phyloP scores from a whole-genome alignment of 495 filamentous ascomycete species.

The Rhizodiscina lignyota region DNA sequence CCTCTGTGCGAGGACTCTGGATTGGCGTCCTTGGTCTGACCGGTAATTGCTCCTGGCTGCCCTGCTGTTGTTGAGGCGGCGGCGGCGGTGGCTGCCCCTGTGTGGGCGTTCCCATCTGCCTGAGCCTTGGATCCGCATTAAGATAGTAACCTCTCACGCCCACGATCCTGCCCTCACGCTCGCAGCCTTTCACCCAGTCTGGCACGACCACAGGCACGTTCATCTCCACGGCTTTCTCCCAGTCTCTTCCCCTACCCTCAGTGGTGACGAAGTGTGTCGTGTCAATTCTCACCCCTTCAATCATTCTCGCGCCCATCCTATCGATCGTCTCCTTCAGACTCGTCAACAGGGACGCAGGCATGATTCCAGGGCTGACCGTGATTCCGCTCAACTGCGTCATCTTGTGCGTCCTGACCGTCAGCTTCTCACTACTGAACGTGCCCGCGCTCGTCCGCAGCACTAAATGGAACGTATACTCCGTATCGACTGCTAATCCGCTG shows the following conservation, averaged over 20 bases:
- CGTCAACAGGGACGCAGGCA: slow-evolving; percentile 60
- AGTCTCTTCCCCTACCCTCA: slow-evolving; percentile 75
- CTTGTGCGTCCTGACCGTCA: slow-evolving; percentile 84
- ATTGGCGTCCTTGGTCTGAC: background rate
- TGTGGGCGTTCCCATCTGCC: slow-evolving; percentile 32
- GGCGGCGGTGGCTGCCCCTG: slow-evolving; percentile 14
- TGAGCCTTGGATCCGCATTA: slow-evolving; percentile 59
- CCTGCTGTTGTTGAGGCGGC: slow-evolving; percentile 4
- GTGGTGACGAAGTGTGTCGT: slow-evolving; percentile 98
- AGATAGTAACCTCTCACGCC: slow-evolving; percentile 93
- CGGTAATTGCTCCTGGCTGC: slow-evolving; percentile 4
- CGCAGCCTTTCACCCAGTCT: slow-evolving; percentile 92
- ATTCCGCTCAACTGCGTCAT: slow-evolving; percentile 97
- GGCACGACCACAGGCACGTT: slow-evolving; percentile 97
- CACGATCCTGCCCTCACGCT: slow-evolving; percentile 81
- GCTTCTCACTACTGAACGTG: slow-evolving; percentile 63
- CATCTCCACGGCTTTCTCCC: slow-evolving; percentile 95
- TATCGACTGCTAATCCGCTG: slow-evolving; percentile 86
- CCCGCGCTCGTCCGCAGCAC: slow-evolving; percentile 85
- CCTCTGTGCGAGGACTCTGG: slow-evolving; percentile 23
- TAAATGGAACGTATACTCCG: slow-evolving; percentile 88
- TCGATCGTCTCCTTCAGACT: slow-evolving; percentile 58
- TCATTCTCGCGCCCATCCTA: slow-evolving; percentile 80
- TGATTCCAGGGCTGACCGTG: slow-evolving; percentile 79
- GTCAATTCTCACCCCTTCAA: slow-evolving; percentile 84